Conservation (phyloP, 129 eudicot genomes). For the Flaveria bidentis region DNA sequence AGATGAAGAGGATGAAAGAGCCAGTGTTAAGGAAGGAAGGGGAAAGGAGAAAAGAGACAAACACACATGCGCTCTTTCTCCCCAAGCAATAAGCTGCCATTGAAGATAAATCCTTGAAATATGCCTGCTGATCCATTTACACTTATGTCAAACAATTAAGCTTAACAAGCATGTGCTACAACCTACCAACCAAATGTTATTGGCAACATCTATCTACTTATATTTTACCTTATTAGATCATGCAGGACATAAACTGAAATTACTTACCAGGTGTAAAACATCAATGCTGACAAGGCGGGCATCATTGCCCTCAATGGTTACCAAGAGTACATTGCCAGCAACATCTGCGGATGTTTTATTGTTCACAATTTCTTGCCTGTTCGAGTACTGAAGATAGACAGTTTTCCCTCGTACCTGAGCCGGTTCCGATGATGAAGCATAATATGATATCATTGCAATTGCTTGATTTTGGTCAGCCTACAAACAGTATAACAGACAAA, state of each 20-base stretch:
- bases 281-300: slow-evolving; percentile 96
- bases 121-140: slow-evolving; percentile 97
- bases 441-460: slow-evolving; percentile 93
- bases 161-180: slow-evolving; percentile 53
- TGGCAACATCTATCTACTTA: slow-evolving; percentile 30
- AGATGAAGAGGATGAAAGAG: slow-evolving; percentile 80
- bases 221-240: slow-evolving; percentile 34
- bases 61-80: slow-evolving; percentile 99
- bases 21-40: slow-evolving; percentile 79
- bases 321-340: slow-evolving; percentile 94
- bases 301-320: slow-evolving; percentile 88
- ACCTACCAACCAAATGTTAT: slow-evolving; percentile 45
- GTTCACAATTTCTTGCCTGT: slow-evolving; percentile 99
- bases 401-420: slow-evolving; percentile 98
- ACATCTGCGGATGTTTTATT: slow-evolving; percentile 98
- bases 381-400: slow-evolving; percentile 91
- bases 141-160: slow-evolving; percentile 72
- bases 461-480: slow-evolving; percentile 92
- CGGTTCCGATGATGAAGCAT: slow-evolving; percentile 97
- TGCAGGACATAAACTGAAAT: slow-evolving; percentile 11
- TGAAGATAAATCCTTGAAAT: slow-evolving; percentile 88
- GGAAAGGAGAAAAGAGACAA: slow-evolving; percentile 94
- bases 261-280: slow-evolving; percentile 91
- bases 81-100: slow-evolving; percentile 98
- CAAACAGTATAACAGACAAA: slow-evolving; percentile 7